phyloP scores from a whole-genome alignment of 495 filamentous ascomycete genomes.

The Penicillium simplicissimum region DNA sequence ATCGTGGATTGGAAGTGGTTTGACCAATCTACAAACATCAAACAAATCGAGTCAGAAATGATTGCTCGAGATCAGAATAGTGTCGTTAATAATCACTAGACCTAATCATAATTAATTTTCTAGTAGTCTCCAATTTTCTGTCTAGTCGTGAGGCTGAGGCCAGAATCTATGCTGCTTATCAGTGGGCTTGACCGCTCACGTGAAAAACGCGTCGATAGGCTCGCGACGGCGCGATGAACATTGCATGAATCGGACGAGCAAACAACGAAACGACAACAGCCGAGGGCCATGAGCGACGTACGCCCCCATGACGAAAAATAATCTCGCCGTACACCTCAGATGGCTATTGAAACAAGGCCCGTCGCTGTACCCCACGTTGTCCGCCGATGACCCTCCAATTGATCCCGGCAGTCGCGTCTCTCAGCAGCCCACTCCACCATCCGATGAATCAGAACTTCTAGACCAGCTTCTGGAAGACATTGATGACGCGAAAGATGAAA shows the following conservation, averaged over 20 bases:
- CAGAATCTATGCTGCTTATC: constrained; percentile 1
- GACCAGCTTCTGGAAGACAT: constrained; percentile 30
- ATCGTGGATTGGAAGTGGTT: not conserved
- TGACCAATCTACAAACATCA: not conserved
- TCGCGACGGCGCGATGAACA: constrained; percentile 19
- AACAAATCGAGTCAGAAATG: not conserved
- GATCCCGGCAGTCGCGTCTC: constrained; percentile 19
- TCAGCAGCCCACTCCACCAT: constrained; percentile 21
- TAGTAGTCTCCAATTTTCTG: not conserved
- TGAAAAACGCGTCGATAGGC: constrained; percentile 30
- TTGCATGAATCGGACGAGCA: not conserved
- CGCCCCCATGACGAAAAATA: constrained; percentile 55
- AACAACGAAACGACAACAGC: constrained; percentile 9
- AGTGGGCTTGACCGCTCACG: constrained; percentile 30
- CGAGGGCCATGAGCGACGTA: constrained; percentile 34
- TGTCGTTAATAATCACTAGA: not conserved
- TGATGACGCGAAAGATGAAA: constrained; percentile 31
- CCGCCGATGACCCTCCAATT: constrained; percentile 27
- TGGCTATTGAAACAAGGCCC: constrained; percentile 51
- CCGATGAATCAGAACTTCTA: constrained; percentile 21
- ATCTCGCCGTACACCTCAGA: constrained; percentile 49
- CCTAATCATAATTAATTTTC: not conserved
- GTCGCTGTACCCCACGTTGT: constrained; percentile 36
- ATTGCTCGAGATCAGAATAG: not conserved
- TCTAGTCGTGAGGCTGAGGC: not conserved